Conservation (phyloP, 768 basidiomycete genomes). For the Boletus eberwhitei region DNA sequence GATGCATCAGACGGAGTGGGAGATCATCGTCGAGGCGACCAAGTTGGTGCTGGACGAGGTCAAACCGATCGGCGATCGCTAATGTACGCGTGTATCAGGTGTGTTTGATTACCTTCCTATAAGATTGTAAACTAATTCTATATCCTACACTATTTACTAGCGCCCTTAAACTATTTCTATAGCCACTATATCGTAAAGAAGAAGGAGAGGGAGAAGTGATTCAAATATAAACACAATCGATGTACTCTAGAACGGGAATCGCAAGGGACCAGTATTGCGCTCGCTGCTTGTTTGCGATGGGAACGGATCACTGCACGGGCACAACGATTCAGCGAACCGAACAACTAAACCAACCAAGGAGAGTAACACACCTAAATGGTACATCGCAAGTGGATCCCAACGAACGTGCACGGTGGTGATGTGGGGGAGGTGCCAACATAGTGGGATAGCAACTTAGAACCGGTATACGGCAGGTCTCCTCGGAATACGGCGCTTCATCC, state of each 20-base stretch:
- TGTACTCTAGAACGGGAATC: constrained; percentile 28
- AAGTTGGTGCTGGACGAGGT: constrained; percentile 61
- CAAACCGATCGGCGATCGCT: constrained; percentile 19
- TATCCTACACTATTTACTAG: constrained; percentile 11
- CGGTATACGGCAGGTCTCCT: constrained; percentile 16
- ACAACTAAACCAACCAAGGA: background rate
- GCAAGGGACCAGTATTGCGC: constrained; percentile 15
- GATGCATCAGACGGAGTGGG: constrained; percentile 83
- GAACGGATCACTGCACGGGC: constrained; percentile 15
- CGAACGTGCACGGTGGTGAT: constrained; percentile 26
- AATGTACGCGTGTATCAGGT: background rate
- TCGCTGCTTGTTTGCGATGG: constrained; percentile 16
- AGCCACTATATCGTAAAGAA: background rate
- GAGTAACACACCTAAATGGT: constrained; percentile 14
- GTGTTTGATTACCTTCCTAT: constrained; percentile 1
- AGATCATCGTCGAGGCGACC: constrained; percentile 86
- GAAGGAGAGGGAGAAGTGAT: background rate
- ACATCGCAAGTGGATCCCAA: constrained; percentile 4
- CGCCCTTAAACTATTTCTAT: constrained; percentile 16
- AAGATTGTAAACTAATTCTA: constrained; percentile 18
- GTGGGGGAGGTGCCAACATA: constrained; percentile 28
- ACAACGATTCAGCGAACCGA: background rate
- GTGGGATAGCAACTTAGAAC: constrained; percentile 12
- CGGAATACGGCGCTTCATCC: constrained; percentile 20
- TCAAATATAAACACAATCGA: background rate